phyloP scores from a whole-genome alignment of 768 basidiomycete genomes.

The Rickenella mellea region DNA sequence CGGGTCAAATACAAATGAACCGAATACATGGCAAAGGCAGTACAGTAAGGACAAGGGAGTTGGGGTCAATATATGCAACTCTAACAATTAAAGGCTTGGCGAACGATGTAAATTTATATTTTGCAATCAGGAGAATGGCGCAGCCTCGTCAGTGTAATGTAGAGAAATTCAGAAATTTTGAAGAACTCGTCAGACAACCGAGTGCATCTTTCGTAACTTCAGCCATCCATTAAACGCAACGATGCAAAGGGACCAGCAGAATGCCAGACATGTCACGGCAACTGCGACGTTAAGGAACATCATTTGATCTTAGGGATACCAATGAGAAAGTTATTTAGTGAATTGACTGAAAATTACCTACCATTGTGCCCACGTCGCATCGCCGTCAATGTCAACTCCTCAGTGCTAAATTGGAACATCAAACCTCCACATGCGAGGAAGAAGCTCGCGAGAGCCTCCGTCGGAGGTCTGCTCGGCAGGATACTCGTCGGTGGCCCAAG shows the following conservation, averaged over 20 bases:
- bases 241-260: conserved; percentile 72
- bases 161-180: no score
- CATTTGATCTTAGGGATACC: conserved; percentile 84
- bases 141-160: no score
- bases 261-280: conserved; percentile 77
- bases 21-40: no score
- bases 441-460: conserved; percentile 83
- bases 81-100: no score
- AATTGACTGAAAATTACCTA: conserved; percentile 19
- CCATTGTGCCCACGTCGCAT: conserved; percentile 88
- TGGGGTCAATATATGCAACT: no score
- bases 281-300: conserved; percentile 84
- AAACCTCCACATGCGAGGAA: conserved; percentile 83
- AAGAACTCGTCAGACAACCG: no score
- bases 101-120: no score
- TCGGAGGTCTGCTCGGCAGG: conserved; percentile 88
- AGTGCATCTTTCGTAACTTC: conserved; percentile 30
- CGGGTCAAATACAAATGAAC: no score
- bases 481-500: conserved; percentile 71
- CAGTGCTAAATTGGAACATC: conserved; percentile 82
- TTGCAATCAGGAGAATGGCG: no score
- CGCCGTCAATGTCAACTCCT: conserved; percentile 82
- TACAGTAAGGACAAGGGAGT: no score
- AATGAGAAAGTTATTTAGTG: no score
- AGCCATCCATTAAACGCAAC: conserved; percentile 81